Evolutionary conservation across 257 asterid species (phyloP), one percentile per base, ranked within the genome.

Genomic region (Solanum chmielewskii): DNA sequence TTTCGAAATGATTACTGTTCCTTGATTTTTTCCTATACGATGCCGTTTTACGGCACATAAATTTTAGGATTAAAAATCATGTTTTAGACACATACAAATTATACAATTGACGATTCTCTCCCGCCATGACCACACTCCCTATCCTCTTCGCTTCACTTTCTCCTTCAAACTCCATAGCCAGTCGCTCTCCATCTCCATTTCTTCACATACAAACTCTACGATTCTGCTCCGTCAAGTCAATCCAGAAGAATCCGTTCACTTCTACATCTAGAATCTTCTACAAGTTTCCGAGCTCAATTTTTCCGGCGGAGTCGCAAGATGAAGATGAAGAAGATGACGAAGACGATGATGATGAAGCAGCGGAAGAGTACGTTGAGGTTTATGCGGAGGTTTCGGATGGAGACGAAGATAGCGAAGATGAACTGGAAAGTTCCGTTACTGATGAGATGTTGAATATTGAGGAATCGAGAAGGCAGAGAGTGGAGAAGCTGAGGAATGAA

Each of bases 401-500:
- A 31, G 89, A 86, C 18, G 95, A 92, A 64, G 89, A 60, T 23
- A 80, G 82, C 3, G 93, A 88, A 35, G 90, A 88, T 45, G 91
- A 89, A n/a, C 92, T 90, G 7, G 98, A 92, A 15, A 90, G 69
- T n/a, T 89, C 91, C 20, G 94, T 83, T 45, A 93, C 66, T 33
- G 71, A 29, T 82, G 89, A 88, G 85, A 91, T 81, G 78, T 59
- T 92, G 84, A 93, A 90, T 85, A 91, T 90, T 35, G 98, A 95
- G 93, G 98, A 94, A 89, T 89, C 93, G 85, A 97, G 92, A 92
- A 95, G 96, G 97, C 98, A 95, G 96, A 93, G 99, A 86, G 98
- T 95, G 31, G 95, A 93, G 95, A 97, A 98, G 90, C 91, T 97
- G 85, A 87, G 93, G 70, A 94, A 90, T 42, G 99, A 95, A 45